Base-by-base conservation (phyloP, 2,329 filamentous ascomycete genomes). In the Paraconiothyrium brasiliense region DNA sequence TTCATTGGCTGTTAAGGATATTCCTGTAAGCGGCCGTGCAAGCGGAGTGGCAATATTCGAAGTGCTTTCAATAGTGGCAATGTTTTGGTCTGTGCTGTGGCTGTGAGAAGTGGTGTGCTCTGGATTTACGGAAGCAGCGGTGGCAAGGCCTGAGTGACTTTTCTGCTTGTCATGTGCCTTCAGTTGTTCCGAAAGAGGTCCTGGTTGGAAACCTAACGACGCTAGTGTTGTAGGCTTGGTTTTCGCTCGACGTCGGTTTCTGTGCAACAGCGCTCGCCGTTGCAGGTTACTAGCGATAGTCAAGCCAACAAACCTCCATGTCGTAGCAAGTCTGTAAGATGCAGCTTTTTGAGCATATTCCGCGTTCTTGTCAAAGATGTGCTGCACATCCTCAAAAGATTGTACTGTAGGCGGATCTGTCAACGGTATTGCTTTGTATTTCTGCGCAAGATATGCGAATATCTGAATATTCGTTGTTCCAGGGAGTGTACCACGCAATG, bases 1-100 rank as follows among this genome's bases (percentile, higher is more conserved):
- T 39, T 60, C 60, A 46, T 54, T 49, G 9, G 44, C 41, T 2
- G 24, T 27, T 50, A 63, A 43, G 9, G 49, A 41, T 24, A 63
- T 60, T 16, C 57, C 58, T 13, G 62, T 68, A 34, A 75, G 58
- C 59, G 85, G 84, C 58, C 81, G 78, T 6, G 83, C 85, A 57
- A 87, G 79, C 32, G 85, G 85, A 20, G 85, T 87, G 16, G 85
- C 81, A 71, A 86, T 80, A 65, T 86, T 86, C 1, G 85, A 87
- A 16, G 82, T 82, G 69, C 81, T 85, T 62, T 86, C 85, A 11
- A 63, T 50, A 16, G 61, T 60, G 7, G 71, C 61, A 30, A 82
- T 79, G 32, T 73, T 66, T 24, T 74, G 71, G 13, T 69, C 55
- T 37, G 57, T 62, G 54, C 46, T 49, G 6, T 61, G 63, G 14